Conservation (phyloP, 805 yeast species). For the Cephaloascus albidus region DNA sequence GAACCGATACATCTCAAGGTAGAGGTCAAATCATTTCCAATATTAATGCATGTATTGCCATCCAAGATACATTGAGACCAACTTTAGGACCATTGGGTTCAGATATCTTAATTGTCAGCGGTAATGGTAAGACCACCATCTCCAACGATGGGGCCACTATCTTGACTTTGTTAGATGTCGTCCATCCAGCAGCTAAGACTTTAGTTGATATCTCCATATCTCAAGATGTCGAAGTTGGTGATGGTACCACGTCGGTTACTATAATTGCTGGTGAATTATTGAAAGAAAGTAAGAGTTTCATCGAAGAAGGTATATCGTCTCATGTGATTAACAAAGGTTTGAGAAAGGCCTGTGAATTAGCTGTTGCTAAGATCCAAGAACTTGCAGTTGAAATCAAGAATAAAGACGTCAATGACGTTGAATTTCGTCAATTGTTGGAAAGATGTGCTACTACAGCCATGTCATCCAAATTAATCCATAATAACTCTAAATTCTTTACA, state of each 20-base stretch:
- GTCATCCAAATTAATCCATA: conserved; percentile 88
- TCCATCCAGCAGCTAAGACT: conserved; percentile 97
- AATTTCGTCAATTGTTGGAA: conserved; percentile 67
- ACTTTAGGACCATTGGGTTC: conserved; percentile 97
- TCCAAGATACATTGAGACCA: conserved; percentile 90
- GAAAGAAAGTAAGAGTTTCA: conserved; percentile 81
- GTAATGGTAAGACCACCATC: conserved; percentile 82
- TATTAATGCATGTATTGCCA: conserved; percentile 94
- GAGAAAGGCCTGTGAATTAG: conserved; percentile 71
- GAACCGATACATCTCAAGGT: conserved; percentile 96
- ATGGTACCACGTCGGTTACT: conserved; percentile 95
- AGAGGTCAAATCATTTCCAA: conserved; percentile 91
- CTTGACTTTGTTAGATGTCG: conserved; percentile 82
- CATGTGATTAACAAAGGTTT: conserved; percentile 84
- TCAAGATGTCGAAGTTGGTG: conserved; percentile 98
- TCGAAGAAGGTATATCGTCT: conserved; percentile 94
- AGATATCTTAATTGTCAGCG: conserved; percentile 81
- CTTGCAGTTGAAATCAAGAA: conserved; percentile 59
- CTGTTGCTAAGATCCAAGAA: conserved; percentile 64
- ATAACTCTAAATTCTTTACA: conserved; percentile 82
- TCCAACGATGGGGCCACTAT: conserved; percentile 99
- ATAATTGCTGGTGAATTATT: conserved; percentile 90
- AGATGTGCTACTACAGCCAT: conserved; percentile 96
- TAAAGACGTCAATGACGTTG: conserved; percentile 32
- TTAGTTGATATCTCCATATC: conserved; percentile 90